Conservation (phyloP, 495 filamentous ascomycete species). For the Astrothelium macrocarpum region DNA sequence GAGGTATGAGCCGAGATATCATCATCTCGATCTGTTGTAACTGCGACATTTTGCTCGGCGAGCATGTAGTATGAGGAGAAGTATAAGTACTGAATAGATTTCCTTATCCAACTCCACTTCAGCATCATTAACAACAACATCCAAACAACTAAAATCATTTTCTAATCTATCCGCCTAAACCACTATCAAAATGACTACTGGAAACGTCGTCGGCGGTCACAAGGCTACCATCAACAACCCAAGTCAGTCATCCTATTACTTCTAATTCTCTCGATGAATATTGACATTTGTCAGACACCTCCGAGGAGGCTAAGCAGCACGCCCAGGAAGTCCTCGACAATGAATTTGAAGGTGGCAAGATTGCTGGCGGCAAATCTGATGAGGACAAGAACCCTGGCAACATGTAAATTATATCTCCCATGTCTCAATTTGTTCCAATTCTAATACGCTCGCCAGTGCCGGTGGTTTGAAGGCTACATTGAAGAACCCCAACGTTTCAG, state of each 20-base stretch:
- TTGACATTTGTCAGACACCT: constrained; percentile 27
- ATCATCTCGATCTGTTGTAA: not conserved
- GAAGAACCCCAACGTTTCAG: constrained; percentile 40
- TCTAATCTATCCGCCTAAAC: not conserved
- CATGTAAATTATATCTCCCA: constrained; percentile 26
- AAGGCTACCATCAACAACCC: constrained; percentile 42
- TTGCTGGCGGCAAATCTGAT: constrained; percentile 12
- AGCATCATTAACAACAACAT: not conserved
- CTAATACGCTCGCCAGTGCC: not conserved
- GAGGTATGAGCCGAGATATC: not conserved
- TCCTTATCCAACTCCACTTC: not conserved
- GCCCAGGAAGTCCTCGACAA: constrained; percentile 37
- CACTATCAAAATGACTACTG: constrained; percentile 10
- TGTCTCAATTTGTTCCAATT: not conserved
- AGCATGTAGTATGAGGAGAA: not conserved
- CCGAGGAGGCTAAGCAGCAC: constrained; percentile 37
- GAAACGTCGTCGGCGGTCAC: constrained; percentile 40
- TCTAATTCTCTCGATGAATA: constrained; percentile 2
- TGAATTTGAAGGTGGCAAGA: constrained; percentile 31
- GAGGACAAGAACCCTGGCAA: constrained; percentile 37
- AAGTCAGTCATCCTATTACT: constrained; percentile 24
- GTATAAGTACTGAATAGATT: not conserved
- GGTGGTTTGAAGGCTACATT: constrained; percentile 20
- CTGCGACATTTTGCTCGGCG: not conserved
- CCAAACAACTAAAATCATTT: not conserved